Evolutionary conservation across 768 basidiomycete species (phyloP), one percentile per base, ranked within the genome.

Genomic region (Mycena latifolia): DNA sequence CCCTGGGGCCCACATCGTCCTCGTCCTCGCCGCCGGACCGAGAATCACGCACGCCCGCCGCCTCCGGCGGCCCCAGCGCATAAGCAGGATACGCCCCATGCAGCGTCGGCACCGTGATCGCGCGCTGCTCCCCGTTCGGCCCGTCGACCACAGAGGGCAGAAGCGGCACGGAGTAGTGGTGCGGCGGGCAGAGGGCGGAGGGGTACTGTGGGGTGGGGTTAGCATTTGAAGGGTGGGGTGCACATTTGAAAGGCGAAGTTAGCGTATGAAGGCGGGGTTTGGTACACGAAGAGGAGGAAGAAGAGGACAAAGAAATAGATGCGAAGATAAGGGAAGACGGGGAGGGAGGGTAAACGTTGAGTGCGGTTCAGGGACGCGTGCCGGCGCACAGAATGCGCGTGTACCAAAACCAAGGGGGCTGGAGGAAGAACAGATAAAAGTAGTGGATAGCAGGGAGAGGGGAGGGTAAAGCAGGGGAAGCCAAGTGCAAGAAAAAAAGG

Each of bases 111-210:
- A 68, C 48, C 25, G 67, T 68, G 11, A 64, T 60, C 15, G 37
- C 15, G 17, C 29, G 33, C 1, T 18, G 29, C 20, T 12, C 55
- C 10, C 6, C 18, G 25, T 22, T 28, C 35, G 22, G 4, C 20
- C 11, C 28, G 8, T 14, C 24, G 43, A 12, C 5, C 5, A 22
- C 66, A 24, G 51, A 28, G 24, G 55, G 37, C 25, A 60, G 67
- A n/a, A 68, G 53, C 0, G 67, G 67, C 4, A 68, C 45, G 46
- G 67, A 18, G 67, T 63, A 68, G 58, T 68, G 67, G 62, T 68
- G 67, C 43, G 67, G 62, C 20, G 67, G 67, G 29, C 58, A 63
- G 37, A 68, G 67, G 18, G 62, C 20, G 37, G 37, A 39, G 11
- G 37, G 37, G 37, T 39, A 39, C 29, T 31, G 29, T n/a, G 50